Evolutionary conservation across 345 rosid species (phyloP).

Genomic region (Gossypium stocksii): DNA sequence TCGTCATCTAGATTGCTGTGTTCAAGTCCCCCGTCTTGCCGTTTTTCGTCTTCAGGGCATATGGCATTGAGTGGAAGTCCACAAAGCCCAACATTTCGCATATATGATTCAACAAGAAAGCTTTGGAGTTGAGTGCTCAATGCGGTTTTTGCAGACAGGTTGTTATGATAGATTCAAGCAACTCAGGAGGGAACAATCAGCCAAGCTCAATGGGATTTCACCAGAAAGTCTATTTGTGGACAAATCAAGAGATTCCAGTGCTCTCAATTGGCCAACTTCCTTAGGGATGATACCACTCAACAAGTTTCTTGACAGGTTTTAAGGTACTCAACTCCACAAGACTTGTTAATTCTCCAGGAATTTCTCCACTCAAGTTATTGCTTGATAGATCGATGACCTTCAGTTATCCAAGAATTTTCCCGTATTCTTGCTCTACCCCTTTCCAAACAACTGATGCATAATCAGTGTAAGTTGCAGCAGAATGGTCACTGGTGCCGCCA

Average conservation of each 20-base stretch:
- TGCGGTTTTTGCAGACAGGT: neutral
- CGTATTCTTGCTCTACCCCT: neutral
- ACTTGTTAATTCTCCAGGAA: slow-evolving; percentile 9
- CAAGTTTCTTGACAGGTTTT: slow-evolving; percentile 19
- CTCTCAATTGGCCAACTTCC: slow-evolving; percentile 3
- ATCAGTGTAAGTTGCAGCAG: neutral
- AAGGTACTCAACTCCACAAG: neutral
- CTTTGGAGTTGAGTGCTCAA: neutral
- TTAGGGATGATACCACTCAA: slow-evolving; percentile 11
- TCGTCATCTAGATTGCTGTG: too few relatives aligned
- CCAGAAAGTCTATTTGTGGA: slow-evolving; percentile 14
- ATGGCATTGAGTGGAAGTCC: neutral
- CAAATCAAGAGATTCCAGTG: slow-evolving; percentile 14
- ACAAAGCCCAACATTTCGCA: neutral
- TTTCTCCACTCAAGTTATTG: slow-evolving; percentile 3
- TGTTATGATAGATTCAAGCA: neutral
- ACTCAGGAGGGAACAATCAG: neutral
- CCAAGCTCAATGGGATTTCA: neutral
- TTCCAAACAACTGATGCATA: neutral
- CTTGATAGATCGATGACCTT: neutral
- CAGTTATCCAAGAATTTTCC: neutral
- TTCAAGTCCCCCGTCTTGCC: neutral
- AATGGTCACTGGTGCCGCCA: too few relatives aligned
- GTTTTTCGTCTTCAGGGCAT: neutral
- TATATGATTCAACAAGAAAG: neutral